Evolutionary conservation across 1,284 basidiomycete genomes (phyloP), one percentile per base, ranked within the genome.

Genomic region (Cryptococcus hybrid): DNA sequence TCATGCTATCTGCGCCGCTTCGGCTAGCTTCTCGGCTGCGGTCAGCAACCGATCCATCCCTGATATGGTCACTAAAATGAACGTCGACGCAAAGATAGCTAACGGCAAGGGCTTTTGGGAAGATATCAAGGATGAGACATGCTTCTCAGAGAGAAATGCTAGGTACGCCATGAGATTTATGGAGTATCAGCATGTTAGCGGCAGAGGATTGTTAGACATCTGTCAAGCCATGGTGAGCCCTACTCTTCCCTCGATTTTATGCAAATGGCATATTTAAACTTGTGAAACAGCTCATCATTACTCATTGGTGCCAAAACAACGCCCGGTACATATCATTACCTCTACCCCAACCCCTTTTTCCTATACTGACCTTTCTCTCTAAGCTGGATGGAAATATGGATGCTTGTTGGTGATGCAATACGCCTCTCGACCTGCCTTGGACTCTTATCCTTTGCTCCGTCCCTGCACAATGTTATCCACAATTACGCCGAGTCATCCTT

Each of bases 1-100:
- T 0, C 80, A 81, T 61, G 71, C 75, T 15, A 78, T 81, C 44
- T 77, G 77, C 53, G 77, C 78, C 11, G 65, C 74, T 15, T 66
- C 76, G 0, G 71, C 75, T 1, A 65, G 75, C 12, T 75, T 74
- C 52, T 67, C 72, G 3, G 70, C 71, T 5, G 68, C 70, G 0
- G 69, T 70, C 30, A 62, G 57, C 18, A 58, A 58, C 4, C 34
- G 54, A 9, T 54, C 68, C 0, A 64, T 69, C 7, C 58, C 51
- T 1, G 69, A 70, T 34, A 38, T 38, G 2, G 56, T 70, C 9
- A 24, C 39, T 13, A 44, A 52, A n/a, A 55, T 55, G 5, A 60
- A 62, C 47, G 60, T 51, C n/a, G 60, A 60, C 4, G 38, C 59
- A 4, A 51, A 43, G 35, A 54, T 11, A 37, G 59, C 49, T 37